Percentiles rank a stretch among this genome's conserved stretches.
Evolutionary conservation across 1,139 yeast species (phyloP).

Genomic region (Pneumocystis carinii): DNA sequence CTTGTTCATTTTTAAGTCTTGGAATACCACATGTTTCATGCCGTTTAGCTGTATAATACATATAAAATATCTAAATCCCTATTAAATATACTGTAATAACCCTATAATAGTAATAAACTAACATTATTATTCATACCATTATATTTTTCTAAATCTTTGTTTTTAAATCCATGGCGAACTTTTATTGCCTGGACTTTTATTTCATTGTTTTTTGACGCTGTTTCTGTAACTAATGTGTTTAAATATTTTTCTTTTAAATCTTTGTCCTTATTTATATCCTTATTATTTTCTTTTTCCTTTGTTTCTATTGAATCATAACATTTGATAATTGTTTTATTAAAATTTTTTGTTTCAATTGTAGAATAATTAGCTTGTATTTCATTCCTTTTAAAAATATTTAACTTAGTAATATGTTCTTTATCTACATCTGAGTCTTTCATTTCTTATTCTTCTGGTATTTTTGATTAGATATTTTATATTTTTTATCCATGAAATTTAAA

Average conservation of each 20-base stretch:
- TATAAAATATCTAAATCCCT: conserved; percentile 40
- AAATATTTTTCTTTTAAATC: neutral
- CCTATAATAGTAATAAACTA: conserved; percentile 9
- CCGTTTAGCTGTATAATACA: conserved; percentile 76
- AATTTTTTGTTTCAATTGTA: neutral
- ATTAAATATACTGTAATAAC: conserved; percentile 20
- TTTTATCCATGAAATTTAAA: neutral
- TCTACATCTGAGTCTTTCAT: neutral
- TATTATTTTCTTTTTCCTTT: neutral
- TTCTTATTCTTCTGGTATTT: neutral
- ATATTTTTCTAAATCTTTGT: neutral
- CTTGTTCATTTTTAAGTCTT: conserved; percentile 22
- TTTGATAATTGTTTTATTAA: neutral
- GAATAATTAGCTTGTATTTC: neutral
- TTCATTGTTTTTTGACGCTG: neutral
- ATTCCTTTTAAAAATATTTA: neutral
- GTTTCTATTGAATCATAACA: neutral
- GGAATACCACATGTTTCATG: conserved; percentile 88
- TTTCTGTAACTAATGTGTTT: neutral
- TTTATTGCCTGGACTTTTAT: neutral
- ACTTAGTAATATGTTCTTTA: neutral
- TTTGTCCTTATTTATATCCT: neutral
- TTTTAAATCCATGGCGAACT: neutral
- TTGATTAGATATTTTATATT: neutral
- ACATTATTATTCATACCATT: neutral